phyloP scores from a whole-genome alignment of 2,329 filamentous ascomycete genomes.

The Beauveria medogensis region DNA sequence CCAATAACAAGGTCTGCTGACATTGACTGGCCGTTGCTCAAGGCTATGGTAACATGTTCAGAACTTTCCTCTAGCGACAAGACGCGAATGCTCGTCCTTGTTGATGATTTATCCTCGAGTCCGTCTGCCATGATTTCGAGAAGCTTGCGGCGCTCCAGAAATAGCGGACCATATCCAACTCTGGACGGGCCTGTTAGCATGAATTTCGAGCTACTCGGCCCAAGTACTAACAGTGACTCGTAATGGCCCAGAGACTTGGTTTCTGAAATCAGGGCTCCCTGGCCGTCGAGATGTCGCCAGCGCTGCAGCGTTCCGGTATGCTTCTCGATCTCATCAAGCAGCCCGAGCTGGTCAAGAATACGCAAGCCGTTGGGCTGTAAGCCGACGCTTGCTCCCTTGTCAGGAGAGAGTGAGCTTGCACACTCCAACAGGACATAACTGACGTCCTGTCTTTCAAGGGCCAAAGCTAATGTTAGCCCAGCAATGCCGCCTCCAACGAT shows the following conservation, averaged over 20 bases:
- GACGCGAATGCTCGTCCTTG: too few relatives aligned
- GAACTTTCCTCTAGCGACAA: too few relatives aligned
- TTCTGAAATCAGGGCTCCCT: not conserved
- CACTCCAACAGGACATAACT: not conserved
- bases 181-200: too few relatives aligned
- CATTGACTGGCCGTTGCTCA: too few relatives aligned
- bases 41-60: too few relatives aligned
- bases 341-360: not conserved
- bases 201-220: too few relatives aligned
- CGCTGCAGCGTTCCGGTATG: not conserved
- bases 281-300: not conserved
- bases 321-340: not conserved
- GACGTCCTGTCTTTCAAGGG: not conserved
- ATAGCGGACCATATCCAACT: too few relatives aligned
- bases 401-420: not conserved
- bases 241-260: not conserved
- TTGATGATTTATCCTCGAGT: too few relatives aligned
- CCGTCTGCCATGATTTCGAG: too few relatives aligned
- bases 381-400: not conserved
- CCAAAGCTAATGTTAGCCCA: not conserved
- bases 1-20: not conserved
- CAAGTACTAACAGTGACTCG: too few relatives aligned
- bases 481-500: not conserved
- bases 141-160: too few relatives aligned
- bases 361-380: not conserved